Evolutionary conservation across 495 filamentous ascomycete genomes (phyloP), one percentile per base, ranked within the genome.

Genomic region (Penicillium daleae): DNA sequence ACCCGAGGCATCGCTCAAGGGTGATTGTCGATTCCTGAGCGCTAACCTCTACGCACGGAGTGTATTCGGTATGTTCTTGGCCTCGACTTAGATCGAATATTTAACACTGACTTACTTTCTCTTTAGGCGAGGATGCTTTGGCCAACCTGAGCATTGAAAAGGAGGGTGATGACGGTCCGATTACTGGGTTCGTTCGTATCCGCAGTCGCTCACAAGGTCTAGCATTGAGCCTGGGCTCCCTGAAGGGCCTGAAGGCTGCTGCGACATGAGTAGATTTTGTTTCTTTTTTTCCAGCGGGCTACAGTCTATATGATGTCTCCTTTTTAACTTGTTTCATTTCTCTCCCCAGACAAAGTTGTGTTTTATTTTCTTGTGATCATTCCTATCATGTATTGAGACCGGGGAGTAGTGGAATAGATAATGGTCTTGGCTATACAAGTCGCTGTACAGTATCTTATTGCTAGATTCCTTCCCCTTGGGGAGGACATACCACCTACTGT

Each of bases 141-240:
- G 96, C 96, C 62, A 99, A 99, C 73, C 71, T 99, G 77, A 97
- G 93, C 71, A 97, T 99, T 68, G 96, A 99, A 73, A 95, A 97
- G 79, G 92, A 98, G 75, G 93, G 92, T 54, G 93, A 97, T 12
- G 89, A 96, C 71, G 95, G 96, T 29, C 93, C 93, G 6, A 90
- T 99, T 63, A 98, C 95, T 29, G 96, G 96, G n/a, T 99, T 99
- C 74, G 92, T 99, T 56, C 90, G 96, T 68, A 99, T 99, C 83
- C 88, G 96, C 77, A 97, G 93, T 82, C 90, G 96, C 68, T 97
- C 92, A 6, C 96, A 99, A 80, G 96, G 95, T 53, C 83, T 99
- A 60, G 96, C 96, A 4, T 80, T 99, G 62, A 97, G 93, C 75
- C 80, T 99, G 60, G 96, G 96, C 19, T 94, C 91, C 42, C 82